These are phyloP conservation scores for Trifolium subterraneum DNA, from an alignment of 306 rosid genomes.

Conservation along the genomic window DNA sequence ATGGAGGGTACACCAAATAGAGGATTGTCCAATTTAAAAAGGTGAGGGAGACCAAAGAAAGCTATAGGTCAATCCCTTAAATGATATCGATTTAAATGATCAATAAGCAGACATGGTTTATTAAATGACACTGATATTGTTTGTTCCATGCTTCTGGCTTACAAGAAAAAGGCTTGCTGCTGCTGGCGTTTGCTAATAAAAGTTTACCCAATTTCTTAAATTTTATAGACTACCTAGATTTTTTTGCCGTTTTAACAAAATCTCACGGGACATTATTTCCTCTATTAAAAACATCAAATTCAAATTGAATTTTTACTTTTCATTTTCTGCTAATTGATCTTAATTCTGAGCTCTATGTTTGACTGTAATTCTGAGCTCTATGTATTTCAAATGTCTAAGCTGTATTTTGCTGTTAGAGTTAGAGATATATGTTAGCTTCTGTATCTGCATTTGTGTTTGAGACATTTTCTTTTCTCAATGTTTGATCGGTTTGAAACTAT, in stretches of 20 bases:
- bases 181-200: neutral
- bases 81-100: neutral
- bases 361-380: neutral
- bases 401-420: conserved; percentile 6
- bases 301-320: neutral
- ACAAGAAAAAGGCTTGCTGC: neutral
- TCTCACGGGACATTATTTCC: neutral
- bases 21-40: neutral
- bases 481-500: conserved; percentile 13
- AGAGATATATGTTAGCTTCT: conserved; percentile 28
- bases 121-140: neutral
- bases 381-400: conserved; percentile 2
- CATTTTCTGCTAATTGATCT: conserved; percentile 24
- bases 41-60: neutral
- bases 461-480: conserved; percentile 3
- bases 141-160: neutral
- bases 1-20: neutral
- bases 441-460: conserved; percentile 27
- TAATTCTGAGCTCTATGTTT: conserved; percentile 2
- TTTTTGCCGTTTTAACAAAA: conserved; percentile 15
- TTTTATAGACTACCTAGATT: neutral
- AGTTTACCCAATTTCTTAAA: conserved; percentile 1
- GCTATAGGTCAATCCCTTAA: neutral
- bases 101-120: neutral
- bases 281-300: neutral